Evolutionary conservation across 2,329 filamentous ascomycete species (phyloP).

Genomic region (Hirsutella minnesotensis): DNA sequence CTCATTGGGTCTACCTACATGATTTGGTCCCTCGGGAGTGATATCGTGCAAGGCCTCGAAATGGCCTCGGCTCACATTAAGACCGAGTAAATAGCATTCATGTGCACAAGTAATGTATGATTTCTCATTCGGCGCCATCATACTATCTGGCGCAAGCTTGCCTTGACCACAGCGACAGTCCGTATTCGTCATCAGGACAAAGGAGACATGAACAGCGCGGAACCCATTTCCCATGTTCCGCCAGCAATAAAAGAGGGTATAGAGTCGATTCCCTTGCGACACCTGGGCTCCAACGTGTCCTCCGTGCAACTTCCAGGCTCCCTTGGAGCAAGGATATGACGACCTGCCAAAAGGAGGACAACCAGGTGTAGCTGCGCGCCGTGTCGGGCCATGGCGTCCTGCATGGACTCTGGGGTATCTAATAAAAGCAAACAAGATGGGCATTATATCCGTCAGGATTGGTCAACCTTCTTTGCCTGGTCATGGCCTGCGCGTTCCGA

Average conservation of each 20-base stretch:
- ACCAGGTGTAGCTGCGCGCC: not conserved
- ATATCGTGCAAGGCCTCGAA: constrained; percentile 35
- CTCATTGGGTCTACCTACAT: constrained; percentile 41
- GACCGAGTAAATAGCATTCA: constrained; percentile 20
- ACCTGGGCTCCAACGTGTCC: no score
- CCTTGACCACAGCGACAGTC: no score
- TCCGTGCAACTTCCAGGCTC: no score
- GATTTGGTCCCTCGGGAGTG: constrained; percentile 33
- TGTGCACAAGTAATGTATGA: not conserved
- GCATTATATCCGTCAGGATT: not conserved
- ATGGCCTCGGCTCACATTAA: constrained; percentile 25
- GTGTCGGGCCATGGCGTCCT: not conserved
- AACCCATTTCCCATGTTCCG: no score
- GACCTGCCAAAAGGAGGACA: not conserved
- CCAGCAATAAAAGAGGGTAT: no score
- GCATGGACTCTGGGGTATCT: constrained; percentile 7
- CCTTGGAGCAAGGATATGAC: no score
- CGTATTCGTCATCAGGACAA: no score
- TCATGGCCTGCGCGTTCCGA: not conserved
- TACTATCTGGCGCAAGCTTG: no score
- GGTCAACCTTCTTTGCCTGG: not conserved
- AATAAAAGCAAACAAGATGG: constrained; percentile 3
- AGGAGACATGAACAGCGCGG: no score
- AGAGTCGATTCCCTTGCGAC: no score
- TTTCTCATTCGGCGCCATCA: no score